Conservation (phyloP, 2,329 filamentous ascomycete species). For the Neophaeococcomyces aloes region DNA sequence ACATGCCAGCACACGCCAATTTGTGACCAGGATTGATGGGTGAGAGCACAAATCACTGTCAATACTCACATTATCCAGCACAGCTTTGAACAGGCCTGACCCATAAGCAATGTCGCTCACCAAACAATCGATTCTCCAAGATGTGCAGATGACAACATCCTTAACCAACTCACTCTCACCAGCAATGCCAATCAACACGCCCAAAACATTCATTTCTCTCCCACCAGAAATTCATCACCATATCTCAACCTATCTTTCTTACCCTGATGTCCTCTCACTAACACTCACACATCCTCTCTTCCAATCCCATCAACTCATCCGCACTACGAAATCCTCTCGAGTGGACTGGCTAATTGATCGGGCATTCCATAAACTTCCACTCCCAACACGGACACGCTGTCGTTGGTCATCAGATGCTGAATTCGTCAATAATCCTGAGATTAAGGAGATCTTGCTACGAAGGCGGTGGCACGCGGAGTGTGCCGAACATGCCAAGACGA, state of each 20-base stretch:
- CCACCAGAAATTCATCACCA: slow-evolving; percentile 26
- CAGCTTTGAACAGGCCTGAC: too few relatives aligned
- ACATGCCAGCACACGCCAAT: too few relatives aligned
- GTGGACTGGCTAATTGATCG: slow-evolving; percentile 7
- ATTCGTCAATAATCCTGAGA: slow-evolving; percentile 15
- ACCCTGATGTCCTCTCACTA: slow-evolving; percentile 23
- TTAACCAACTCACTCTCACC: background rate
- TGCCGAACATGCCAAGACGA: background rate
- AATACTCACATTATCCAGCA: too few relatives aligned
- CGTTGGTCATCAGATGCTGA: slow-evolving; percentile 11
- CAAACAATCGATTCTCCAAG: background rate
- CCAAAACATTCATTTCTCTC: slow-evolving; percentile 17
- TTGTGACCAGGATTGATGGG: too few relatives aligned
- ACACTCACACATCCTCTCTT: slow-evolving; percentile 24
- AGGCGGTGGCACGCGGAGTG: slow-evolving; percentile 14
- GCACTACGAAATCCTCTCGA: slow-evolving; percentile 1
- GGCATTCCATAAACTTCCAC: background rate
- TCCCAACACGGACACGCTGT: slow-evolving; percentile 1
- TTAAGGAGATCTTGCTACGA: slow-evolving; percentile 12
- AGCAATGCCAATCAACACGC: background rate
- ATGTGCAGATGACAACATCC: background rate
- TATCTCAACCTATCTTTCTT: slow-evolving; percentile 21
- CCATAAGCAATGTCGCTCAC: too few relatives aligned
- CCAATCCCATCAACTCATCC: slow-evolving; percentile 3
- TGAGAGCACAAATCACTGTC: too few relatives aligned